A percentile compares a stretch with the other conserved stretches of the same genome.
Evolutionary conservation across 495 filamentous ascomycete genomes (phyloP).

Genomic region (Aspergillus coremiiformis): DNA sequence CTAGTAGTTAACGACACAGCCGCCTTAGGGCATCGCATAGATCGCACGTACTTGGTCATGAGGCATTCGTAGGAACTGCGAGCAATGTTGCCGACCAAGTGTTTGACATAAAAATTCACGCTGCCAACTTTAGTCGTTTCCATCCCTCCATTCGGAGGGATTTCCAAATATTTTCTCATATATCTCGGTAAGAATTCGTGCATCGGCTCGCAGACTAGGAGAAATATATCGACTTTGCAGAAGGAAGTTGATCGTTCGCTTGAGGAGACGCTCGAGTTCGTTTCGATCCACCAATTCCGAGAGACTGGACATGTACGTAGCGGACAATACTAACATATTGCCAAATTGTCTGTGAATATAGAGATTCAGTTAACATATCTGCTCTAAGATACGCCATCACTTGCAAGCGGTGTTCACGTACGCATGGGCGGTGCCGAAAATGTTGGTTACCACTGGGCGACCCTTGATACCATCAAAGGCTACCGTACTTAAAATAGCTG

Average conservation of each 20-base stretch:
- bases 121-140: neutral
- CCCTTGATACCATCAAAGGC: constrained; percentile 69
- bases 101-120: neutral
- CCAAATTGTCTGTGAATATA: constrained; percentile 73
- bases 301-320: constrained; percentile 60
- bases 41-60: neutral
- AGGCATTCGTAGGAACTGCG: no score
- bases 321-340: constrained; percentile 82
- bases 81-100: no score
- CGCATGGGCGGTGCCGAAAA: constrained; percentile 95
- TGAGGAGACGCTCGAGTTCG: constrained; percentile 41
- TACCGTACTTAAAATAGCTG: constrained; percentile 74
- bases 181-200: constrained; percentile 57
- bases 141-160: constrained; percentile 2
- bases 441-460: constrained; percentile 81
- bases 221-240: constrained; percentile 53
- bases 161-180: constrained; percentile 45
- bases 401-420: constrained; percentile 45
- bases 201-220: constrained; percentile 58
- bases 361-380: constrained; percentile 1
- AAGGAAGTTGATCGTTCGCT: constrained; percentile 66
- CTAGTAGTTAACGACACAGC: neutral
- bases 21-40: neutral
- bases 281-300: constrained; percentile 42
- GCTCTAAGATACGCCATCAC: neutral